Percentiles rank a stretch among this genome's conserved stretches.
Evolutionary conservation across 2,329 filamentous ascomycete species (phyloP).

Genomic region (Fusarium succisae): DNA sequence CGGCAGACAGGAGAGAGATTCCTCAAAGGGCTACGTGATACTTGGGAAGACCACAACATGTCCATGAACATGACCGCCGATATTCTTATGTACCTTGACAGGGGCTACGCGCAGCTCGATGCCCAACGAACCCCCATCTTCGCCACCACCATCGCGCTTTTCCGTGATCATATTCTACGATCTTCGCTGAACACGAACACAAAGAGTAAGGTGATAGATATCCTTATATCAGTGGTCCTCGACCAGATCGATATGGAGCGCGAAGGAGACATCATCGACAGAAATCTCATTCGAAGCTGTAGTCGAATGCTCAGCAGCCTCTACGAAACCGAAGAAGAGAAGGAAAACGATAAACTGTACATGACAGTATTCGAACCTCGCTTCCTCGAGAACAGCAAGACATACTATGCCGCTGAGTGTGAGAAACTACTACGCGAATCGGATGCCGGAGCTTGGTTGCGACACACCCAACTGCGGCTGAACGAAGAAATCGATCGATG

Average conservation of each 20-base stretch:
- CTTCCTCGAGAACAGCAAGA: constrained; percentile 75
- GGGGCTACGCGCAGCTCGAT: constrained; percentile 77
- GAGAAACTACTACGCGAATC: constrained; percentile 77
- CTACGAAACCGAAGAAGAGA: constrained; percentile 82
- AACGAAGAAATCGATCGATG: constrained; percentile 85
- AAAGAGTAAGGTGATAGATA: constrained; percentile 69
- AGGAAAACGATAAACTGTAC: constrained; percentile 84
- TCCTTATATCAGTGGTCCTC: constrained; percentile 83
- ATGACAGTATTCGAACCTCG: constrained; percentile 81
- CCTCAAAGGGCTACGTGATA: constrained; percentile 75
- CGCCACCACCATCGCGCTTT: constrained; percentile 84
- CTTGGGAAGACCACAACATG: constrained; percentile 89
- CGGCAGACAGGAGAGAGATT: constrained; percentile 85
- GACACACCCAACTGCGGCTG: constrained; percentile 77
- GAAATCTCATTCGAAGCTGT: constrained; percentile 81
- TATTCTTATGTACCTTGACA: constrained; percentile 97
- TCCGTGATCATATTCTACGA: constrained; percentile 84
- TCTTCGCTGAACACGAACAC: constrained; percentile 60
- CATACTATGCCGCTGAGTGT: constrained; percentile 82
- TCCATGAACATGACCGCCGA: constrained; percentile 98
- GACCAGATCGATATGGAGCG: constrained; percentile 94
- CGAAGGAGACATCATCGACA: constrained; percentile 88
- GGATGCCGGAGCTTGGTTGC: constrained; percentile 84
- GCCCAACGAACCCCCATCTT: constrained; percentile 80
- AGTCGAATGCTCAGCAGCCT: constrained; percentile 90